Base-by-base conservation (phyloP, 257 asterid genomes). In the Lithospermum erythrorhizon region DNA sequence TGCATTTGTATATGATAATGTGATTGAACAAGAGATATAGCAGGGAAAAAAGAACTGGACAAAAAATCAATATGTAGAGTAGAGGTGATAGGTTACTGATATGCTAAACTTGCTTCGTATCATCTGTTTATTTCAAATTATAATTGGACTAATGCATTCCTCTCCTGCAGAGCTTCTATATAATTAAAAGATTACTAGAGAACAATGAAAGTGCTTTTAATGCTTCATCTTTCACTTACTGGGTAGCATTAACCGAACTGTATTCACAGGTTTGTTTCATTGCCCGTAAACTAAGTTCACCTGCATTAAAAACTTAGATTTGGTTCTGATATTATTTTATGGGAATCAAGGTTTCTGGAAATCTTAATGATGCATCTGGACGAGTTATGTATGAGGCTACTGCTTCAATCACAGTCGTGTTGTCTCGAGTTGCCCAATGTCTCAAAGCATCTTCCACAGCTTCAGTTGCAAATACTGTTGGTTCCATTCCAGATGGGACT, bases 321-420 rank as follows among this genome's bases (percentile, higher is more conserved):
- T 37, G 29, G 68, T 64, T 68, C 64, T 64, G 32, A 66, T 72
- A 65, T 70, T 60, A 59, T 49, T 32, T 67, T 52, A 69, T 59
- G 64, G 64, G 61, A 73, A 62, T 65, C 76, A 79, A 93, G 98
- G 85, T 93, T 64, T 75, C 82, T 59, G 76, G 80, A 70, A 67
- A 71, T 69, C 72, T 68, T 41, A 88, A 80, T 63, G 97, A 80
- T 77, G 76, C 76, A 59, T 82, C 90, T 68, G 96, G 85, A 73
- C 85, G 84, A 79, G 81, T 81, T 74, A 61, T 86, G 57, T 82
- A 81, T 58, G 99, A 93, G 74, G 78, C 89, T 65, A 86, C 89
- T 68, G 78, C 94, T 62, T 86, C 97, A 77, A 75, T 93, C 73
- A 83, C 95, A 35, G 85, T 81, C 71, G 72, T 89, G 81, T 72